Conservation (phyloP, 1,284 basidiomycete genomes). For the Takashimella koratensis region DNA sequence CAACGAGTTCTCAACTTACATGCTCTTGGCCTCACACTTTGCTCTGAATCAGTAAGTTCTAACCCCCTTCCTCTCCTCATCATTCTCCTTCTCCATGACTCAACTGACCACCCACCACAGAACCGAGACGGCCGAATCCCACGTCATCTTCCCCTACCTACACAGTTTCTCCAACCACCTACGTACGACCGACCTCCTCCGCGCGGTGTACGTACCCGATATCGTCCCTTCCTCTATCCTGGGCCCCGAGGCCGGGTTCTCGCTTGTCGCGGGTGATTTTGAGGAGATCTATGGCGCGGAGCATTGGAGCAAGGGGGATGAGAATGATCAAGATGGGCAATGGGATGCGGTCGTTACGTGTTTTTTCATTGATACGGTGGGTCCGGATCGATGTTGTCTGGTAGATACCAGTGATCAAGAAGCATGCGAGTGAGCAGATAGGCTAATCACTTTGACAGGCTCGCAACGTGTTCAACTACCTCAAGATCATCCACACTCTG, state of each 20-base stretch:
- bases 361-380: slow-evolving; percentile 94
- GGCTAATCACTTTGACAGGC: slow-evolving; percentile 55
- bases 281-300: slow-evolving; percentile 75
- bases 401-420: neutral
- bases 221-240: slow-evolving; percentile 72
- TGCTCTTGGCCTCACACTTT: slow-evolving; percentile 79
- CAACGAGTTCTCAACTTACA: slow-evolving; percentile 91
- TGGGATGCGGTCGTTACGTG: slow-evolving; percentile 93
- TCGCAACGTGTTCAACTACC: slow-evolving; percentile 85
- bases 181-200: slow-evolving; percentile 61
- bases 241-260: slow-evolving; percentile 54
- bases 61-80: neutral
- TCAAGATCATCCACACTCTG: slow-evolving; percentile 73
- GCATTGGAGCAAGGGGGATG: slow-evolving; percentile 42
- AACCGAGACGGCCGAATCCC: slow-evolving; percentile 18
- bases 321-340: slow-evolving; percentile 57
- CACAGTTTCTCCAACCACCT: slow-evolving; percentile 82
- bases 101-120: neutral
- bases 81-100: neutral
- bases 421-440: neutral
- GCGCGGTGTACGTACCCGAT: slow-evolving; percentile 71
- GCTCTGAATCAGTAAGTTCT: slow-evolving; percentile 71
- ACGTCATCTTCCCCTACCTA: slow-evolving; percentile 79
- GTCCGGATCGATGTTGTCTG: no score
- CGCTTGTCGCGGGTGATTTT: slow-evolving; percentile 87